These are phyloP conservation scores for Russula abietina DNA, from an alignment of 768 basidiomycete species.

Conservation along the genomic window DNA sequence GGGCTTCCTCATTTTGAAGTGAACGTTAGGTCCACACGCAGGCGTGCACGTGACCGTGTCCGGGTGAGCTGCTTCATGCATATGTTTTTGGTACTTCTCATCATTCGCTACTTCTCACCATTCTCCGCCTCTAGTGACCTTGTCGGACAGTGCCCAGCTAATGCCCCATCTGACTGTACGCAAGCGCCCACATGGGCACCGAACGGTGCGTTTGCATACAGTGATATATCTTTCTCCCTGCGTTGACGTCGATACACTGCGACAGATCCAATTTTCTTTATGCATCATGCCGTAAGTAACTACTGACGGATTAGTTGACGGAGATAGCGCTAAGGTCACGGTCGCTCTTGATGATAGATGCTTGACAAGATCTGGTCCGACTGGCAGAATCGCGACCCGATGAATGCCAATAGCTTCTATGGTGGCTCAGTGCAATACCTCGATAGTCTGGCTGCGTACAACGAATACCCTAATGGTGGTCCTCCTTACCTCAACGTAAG, in stretches of 20 bases:
- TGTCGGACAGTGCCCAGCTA: constrained; percentile 29
- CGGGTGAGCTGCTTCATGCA: constrained; percentile 12
- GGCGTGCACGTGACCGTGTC: constrained; percentile 27
- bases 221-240: neutral
- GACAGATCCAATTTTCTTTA: constrained; percentile 34
- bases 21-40: constrained; percentile 31
- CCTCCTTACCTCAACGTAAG: constrained; percentile 28
- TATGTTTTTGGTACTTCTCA: no score
- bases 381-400: constrained; percentile 31
- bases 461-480: neutral
- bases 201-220: constrained; percentile 27
- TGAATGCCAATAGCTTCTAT: constrained; percentile 29
- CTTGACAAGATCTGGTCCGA: constrained; percentile 37
- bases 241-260: neutral
- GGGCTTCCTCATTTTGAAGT: neutral
- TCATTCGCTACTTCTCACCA: neutral
- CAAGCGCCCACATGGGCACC: constrained; percentile 31
- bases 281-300: constrained; percentile 33
- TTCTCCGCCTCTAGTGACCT: constrained; percentile 27
- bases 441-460: constrained; percentile 25
- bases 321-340: neutral
- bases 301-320: neutral
- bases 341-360: constrained; percentile 26
- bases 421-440: constrained; percentile 33
- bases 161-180: constrained; percentile 28